phyloP scores from a whole-genome alignment of 1,139 yeast species.

The Spathaspora sp. region DNA sequence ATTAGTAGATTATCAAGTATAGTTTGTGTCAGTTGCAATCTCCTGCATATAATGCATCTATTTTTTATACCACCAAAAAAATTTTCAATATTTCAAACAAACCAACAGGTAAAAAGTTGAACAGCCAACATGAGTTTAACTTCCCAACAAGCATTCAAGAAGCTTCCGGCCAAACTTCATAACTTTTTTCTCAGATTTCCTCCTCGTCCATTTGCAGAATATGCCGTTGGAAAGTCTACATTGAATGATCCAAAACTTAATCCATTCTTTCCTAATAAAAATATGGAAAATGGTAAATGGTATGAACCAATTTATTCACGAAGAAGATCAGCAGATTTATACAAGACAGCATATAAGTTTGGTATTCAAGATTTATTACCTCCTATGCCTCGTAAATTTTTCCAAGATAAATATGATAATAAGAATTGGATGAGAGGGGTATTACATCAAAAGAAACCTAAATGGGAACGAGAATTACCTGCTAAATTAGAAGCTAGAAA shows the following conservation, averaged over 20 bases:
- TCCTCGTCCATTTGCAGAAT: constrained; percentile 74
- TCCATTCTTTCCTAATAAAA: constrained; percentile 85
- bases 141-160: constrained; percentile 45
- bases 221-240: constrained; percentile 63
- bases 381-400: constrained; percentile 70
- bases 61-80: neutral
- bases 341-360: constrained; percentile 76
- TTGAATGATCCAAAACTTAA: constrained; percentile 71
- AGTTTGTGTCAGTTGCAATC: too few species aligned
- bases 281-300: constrained; percentile 75
- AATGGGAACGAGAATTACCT: constrained; percentile 71
- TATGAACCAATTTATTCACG: constrained; percentile 79
- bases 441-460: constrained; percentile 73
- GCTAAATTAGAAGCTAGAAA: constrained; percentile 59
- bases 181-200: constrained; percentile 82
- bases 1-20: too few species aligned
- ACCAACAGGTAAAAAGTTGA: neutral
- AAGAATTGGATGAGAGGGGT: constrained; percentile 81
- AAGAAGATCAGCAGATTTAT: constrained; percentile 83
- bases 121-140: constrained; percentile 18
- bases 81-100: neutral
- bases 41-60: neutral
- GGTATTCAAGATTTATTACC: constrained; percentile 85
- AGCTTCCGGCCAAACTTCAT: constrained; percentile 71
- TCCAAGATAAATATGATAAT: constrained; percentile 69